phyloP scores from a whole-genome alignment of 805 yeast genomes.

The Wickerhamiella dianesei region DNA sequence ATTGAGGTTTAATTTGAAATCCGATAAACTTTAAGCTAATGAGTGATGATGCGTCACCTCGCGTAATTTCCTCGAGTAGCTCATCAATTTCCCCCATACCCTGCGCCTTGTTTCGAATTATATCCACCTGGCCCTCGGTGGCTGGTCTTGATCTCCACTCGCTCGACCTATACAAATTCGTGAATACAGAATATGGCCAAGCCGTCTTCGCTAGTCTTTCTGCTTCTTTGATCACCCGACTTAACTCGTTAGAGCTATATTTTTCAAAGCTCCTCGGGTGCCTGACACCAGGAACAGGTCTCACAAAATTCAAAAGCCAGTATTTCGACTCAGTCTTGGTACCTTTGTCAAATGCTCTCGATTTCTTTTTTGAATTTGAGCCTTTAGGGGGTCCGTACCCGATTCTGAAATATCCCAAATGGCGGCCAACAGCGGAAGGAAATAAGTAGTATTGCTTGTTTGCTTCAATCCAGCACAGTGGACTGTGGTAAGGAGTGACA shows the following conservation, averaged over 20 bases:
- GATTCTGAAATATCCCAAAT: not conserved
- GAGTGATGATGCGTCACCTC: conserved; percentile 11
- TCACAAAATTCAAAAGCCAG: not conserved
- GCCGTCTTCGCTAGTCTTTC: not conserved
- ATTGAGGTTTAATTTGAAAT: conserved; percentile 6
- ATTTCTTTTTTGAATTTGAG: no score
- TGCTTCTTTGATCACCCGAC: not conserved
- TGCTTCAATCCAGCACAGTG: conserved; percentile 8
- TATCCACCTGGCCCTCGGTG: not conserved
- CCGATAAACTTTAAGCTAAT: conserved; percentile 10
- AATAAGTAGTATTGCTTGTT: conserved; percentile 11
- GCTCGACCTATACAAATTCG: not conserved
- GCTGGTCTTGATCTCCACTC: not conserved
- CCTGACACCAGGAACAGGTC: not conserved
- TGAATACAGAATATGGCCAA: not conserved
- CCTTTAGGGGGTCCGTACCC: not conserved
- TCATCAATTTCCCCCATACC: not conserved
- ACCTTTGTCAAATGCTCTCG: no score
- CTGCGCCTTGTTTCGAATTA: not conserved
- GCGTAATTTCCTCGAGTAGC: not conserved
- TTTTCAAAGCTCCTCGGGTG: not conserved
- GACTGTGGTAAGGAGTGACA: conserved; percentile 8
- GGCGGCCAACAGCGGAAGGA: not conserved
- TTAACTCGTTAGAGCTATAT: not conserved
- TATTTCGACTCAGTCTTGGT: not conserved